Evolutionary conservation across 2,329 filamentous ascomycete genomes (phyloP).

Genomic region (Alternaria panax): DNA sequence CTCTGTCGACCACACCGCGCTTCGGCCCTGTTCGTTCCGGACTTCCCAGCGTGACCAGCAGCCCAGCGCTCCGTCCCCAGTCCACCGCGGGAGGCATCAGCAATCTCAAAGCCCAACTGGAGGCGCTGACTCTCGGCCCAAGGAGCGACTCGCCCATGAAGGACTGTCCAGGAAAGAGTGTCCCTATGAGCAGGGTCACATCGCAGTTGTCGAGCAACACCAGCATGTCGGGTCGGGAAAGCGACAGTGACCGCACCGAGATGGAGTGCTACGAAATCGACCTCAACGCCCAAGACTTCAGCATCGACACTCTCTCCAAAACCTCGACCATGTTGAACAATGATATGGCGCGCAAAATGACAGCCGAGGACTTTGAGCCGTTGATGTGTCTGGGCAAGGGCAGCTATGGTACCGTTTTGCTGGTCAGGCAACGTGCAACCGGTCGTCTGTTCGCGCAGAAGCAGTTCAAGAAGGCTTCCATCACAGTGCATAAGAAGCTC

Average conservation of each 20-base stretch:
- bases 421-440: conserved; percentile 88
- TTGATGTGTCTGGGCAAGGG: conserved; percentile 94
- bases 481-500: conserved; percentile 93
- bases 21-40: conserved; percentile 53
- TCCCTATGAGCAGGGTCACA: conserved; percentile 34
- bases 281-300: conserved; percentile 86
- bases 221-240: conserved; percentile 64
- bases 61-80: conserved; percentile 59
- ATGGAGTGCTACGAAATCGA: conserved; percentile 84
- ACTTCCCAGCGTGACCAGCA: conserved; percentile 60
- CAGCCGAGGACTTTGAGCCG: conserved; percentile 86
- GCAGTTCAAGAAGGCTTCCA: conserved; percentile 95
- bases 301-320: conserved; percentile 60
- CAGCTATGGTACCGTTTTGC: conserved; percentile 90
- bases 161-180: conserved; percentile 59
- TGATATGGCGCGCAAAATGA: conserved; percentile 81
- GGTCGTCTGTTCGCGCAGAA: conserved; percentile 96
- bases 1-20: conserved; percentile 51
- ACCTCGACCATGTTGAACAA: conserved; percentile 41
- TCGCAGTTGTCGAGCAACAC: conserved; percentile 62
- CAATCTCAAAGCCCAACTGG: conserved; percentile 80
- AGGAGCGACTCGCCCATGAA: conserved; percentile 64
- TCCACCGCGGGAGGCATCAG: conserved; percentile 74
- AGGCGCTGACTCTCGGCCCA: conserved; percentile 73
- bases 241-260: conserved; percentile 74